These are phyloP conservation scores for Ceratocystiopsis brevicomis DNA, from an alignment of 2,329 filamentous ascomycete species.

Conservation along the genomic window DNA sequence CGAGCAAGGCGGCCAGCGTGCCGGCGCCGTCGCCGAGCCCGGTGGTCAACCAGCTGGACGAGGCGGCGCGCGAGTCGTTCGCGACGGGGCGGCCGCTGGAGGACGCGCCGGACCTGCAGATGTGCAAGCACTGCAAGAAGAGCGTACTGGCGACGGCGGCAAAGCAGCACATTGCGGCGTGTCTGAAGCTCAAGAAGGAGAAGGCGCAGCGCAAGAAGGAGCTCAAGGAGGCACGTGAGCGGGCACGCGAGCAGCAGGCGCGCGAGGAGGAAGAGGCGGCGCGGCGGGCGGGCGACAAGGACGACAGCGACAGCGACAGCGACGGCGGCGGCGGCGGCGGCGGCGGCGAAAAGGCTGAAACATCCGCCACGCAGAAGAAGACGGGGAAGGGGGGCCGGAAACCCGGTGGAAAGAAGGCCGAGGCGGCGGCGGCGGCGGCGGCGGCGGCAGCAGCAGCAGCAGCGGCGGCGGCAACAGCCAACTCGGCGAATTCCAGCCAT, in stretches of 20 bases:
- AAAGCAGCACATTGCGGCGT: conserved; percentile 64
- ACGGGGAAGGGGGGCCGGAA: conserved; percentile 20
- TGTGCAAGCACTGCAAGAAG: conserved; percentile 91
- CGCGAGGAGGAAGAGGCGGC: conserved; percentile 35
- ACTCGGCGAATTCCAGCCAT: too few relatives aligned
- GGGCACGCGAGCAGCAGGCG: conserved; percentile 42
- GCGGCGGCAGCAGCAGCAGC: conserved; percentile 27
- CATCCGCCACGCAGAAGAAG: conserved; percentile 2
- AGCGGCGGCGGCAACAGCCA: conserved; percentile 14
- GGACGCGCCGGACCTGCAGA: conserved; percentile 58
- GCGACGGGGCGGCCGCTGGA: conserved; percentile 63
- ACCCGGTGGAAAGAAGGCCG: conserved; percentile 20
- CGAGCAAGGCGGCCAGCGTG: conserved; percentile 17
- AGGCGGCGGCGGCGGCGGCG: conserved; percentile 40
- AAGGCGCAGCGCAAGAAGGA: conserved; percentile 63
- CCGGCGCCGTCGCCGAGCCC: conserved; percentile 31
- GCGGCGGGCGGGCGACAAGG: conserved; percentile 20
- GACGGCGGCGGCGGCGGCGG: conserved; percentile 26
- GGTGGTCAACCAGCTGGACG: conserved; percentile 51
- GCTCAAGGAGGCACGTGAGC: conserved; percentile 49
- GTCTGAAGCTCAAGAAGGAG: conserved; percentile 67
- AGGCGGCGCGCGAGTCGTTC: conserved; percentile 60
- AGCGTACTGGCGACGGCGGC: conserved; percentile 59
- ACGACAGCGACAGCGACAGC: conserved; percentile 23
- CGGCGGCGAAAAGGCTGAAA: too few relatives aligned